phyloP scores from a whole-genome alignment of 768 basidiomycete genomes.

The Mrakia frigida region DNA sequence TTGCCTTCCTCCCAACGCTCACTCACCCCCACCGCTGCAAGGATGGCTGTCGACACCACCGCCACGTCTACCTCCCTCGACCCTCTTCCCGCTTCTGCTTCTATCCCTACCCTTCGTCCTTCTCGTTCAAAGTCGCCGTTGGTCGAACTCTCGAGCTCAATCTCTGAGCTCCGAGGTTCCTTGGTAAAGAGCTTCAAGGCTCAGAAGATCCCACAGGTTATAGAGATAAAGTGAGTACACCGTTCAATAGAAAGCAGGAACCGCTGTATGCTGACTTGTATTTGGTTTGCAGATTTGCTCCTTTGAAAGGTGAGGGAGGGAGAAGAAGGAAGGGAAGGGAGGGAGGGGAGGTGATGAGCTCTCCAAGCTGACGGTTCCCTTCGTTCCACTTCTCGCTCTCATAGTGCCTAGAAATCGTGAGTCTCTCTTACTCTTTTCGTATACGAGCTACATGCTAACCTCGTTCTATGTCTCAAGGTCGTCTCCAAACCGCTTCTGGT shows the following conservation, averaged over 20 bases:
- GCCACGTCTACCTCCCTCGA: background rate
- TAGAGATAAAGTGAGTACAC: conserved; percentile 28
- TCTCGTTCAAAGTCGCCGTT: conserved; percentile 3
- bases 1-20: background rate
- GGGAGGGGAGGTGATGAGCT: background rate
- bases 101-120: background rate
- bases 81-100: background rate
- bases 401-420: conserved; percentile 32
- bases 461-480: background rate
- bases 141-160: background rate
- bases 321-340: no score
- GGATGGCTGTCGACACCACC: background rate
- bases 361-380: no score
- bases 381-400: background rate
- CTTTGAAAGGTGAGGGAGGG: conserved; percentile 26
- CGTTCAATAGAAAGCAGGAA: no score
- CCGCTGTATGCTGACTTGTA: background rate
- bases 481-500: conserved; percentile 31
- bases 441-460: no score
- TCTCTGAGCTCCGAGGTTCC: background rate
- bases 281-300: conserved; percentile 26
- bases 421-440: background rate
- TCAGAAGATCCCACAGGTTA: conserved; percentile 23
- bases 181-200: conserved; percentile 4
- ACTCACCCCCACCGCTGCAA: background rate